Conservation (phyloP, 495 filamentous ascomycete species). For the Tuber microsphaerosporum region DNA sequence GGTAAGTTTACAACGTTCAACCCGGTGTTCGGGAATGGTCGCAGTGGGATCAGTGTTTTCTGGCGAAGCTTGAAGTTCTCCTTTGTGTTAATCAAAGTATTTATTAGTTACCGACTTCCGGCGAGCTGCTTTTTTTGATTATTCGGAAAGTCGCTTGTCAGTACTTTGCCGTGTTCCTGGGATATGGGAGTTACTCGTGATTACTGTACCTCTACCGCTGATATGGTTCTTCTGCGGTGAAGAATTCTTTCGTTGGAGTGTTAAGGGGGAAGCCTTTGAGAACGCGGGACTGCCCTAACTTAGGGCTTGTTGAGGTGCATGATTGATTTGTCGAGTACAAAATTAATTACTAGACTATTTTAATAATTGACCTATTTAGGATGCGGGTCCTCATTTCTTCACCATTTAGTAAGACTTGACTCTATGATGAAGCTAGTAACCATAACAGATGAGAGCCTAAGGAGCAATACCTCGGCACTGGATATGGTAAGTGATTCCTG, state of each 20-base stretch:
- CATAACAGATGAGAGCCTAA: not conserved
- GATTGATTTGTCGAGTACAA: not conserved
- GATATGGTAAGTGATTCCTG: not conserved
- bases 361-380: not conserved
- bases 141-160: not conserved
- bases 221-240: not conserved
- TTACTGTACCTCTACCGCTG: not conserved
- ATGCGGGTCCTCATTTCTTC: not conserved
- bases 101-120: not conserved
- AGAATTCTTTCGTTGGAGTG: not conserved
- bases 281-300: not conserved
- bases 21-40: not conserved
- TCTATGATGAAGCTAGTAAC: not conserved
- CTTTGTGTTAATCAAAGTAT: not conserved
- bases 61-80: not conserved
- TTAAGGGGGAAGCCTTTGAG: not conserved
- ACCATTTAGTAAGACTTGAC: not conserved
- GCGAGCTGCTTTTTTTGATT: not conserved
- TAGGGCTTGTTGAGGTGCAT: not conserved
- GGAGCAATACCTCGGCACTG: not conserved
- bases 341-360: not conserved
- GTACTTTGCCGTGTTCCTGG: not conserved
- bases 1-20: not conserved
- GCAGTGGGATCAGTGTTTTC: not conserved
- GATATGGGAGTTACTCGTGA: not conserved